Evolutionary conservation across 495 filamentous ascomycete species (phyloP).

Genomic region (Symbiotaphrina buchneri): DNA sequence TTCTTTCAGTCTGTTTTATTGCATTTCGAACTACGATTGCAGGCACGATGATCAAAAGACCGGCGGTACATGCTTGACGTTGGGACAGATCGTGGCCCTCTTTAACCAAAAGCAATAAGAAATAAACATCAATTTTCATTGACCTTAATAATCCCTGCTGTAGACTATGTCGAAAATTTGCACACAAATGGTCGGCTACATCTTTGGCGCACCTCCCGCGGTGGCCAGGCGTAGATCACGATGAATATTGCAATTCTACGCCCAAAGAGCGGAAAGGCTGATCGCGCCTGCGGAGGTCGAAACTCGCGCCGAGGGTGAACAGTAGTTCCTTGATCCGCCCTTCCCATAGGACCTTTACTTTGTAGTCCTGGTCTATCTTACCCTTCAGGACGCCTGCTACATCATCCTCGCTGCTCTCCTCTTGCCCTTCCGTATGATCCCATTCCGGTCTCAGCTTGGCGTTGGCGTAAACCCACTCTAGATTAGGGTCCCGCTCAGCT

Average conservation of each 20-base stretch:
- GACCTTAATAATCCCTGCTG: no score
- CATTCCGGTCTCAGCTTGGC: conserved; percentile 8
- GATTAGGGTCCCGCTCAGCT: conserved; percentile 11
- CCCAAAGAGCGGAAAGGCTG: conserved; percentile 38
- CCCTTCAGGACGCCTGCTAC: conserved; percentile 80
- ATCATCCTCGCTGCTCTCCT: conserved; percentile 20
- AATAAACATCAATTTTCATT: no score
- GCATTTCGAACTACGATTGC: neutral
- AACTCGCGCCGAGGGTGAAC: conserved; percentile 65
- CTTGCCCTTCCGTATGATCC: conserved; percentile 1
- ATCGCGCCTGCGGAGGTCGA: conserved; percentile 5
- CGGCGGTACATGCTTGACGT: no score
- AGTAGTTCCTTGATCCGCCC: conserved; percentile 80
- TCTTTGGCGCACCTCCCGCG: neutral
- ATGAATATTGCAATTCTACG: conserved; percentile 79
- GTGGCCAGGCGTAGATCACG: conserved; percentile 23
- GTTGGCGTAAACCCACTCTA: conserved; percentile 6
- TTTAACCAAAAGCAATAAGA: no score
- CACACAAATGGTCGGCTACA: no score
- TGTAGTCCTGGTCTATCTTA: conserved; percentile 62
- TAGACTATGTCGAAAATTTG: no score
- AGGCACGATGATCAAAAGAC: neutral
- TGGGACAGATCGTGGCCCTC: no score
- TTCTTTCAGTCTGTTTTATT: no score
- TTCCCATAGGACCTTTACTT: conserved; percentile 78